phyloP scores from a whole-genome alignment of 139 green algal genomes.

The Penium margaritaceum region DNA sequence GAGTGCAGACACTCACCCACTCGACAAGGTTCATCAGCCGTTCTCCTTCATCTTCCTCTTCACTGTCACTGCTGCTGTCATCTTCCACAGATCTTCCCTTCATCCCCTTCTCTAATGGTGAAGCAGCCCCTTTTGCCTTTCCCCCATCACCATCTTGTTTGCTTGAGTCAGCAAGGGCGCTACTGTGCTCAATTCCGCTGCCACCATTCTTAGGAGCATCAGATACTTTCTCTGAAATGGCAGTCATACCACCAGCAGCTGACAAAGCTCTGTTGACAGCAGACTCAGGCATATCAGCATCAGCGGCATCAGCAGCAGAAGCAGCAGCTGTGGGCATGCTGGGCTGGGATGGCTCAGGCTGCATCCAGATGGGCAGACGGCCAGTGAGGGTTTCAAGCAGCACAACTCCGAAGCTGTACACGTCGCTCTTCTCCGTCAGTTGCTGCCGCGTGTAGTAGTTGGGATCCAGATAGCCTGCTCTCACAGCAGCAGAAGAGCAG shows the following conservation, averaged over 20 bases:
- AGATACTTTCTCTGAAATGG: background rate
- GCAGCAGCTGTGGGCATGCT: too few relatives aligned
- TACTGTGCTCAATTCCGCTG: background rate
- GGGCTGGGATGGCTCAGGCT: too few relatives aligned
- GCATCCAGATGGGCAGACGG: constrained; percentile 18
- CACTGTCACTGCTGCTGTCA: background rate
- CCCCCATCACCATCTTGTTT: background rate
- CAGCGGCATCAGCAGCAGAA: too few relatives aligned
- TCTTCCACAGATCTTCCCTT: background rate
- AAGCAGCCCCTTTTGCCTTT: background rate
- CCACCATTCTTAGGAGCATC: background rate
- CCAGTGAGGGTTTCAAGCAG: constrained; percentile 19
- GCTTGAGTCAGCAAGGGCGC: background rate
- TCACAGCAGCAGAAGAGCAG: too few relatives aligned
- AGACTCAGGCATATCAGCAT: too few relatives aligned
- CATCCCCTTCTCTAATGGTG: background rate
- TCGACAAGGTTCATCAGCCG: constrained; percentile 19
- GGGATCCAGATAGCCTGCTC: constrained; percentile 30
- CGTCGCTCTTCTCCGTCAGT: constrained; percentile 26
- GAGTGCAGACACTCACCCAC: constrained; percentile 33
- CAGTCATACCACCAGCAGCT: too few relatives aligned
- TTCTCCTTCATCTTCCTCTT: constrained; percentile 8
- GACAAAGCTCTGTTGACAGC: too few relatives aligned
- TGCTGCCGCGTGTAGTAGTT: constrained; percentile 37
- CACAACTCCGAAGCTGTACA: constrained; percentile 39